Percentiles rank a stretch among this genome's conserved stretches.
These are phyloP conservation scores for Salvia miltiorrhiza DNA, from an alignment of 257 asterid species.

Conservation along the genomic window DNA sequence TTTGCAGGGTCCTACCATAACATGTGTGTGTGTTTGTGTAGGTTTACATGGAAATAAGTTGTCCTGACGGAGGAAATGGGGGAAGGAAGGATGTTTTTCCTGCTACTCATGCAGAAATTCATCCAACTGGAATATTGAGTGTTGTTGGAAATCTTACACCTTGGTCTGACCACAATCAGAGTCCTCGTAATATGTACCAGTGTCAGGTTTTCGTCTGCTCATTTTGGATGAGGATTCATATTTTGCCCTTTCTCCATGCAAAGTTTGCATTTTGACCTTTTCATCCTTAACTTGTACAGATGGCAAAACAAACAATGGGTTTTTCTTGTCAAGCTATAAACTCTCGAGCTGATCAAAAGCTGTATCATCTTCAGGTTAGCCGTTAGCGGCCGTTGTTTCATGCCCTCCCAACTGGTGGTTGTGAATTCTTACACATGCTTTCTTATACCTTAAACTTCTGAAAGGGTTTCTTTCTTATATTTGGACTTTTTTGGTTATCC, in stretches of 20 bases:
- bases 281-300: conserved; percentile 48
- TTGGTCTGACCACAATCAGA: conserved; percentile 99
- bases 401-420: neutral
- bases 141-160: conserved; percentile 96
- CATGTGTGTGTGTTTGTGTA: conserved; percentile 23
- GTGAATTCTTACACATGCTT: neutral
- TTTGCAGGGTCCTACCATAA: conserved; percentile 20
- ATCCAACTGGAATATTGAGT: conserved; percentile 91
- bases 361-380: conserved; percentile 96
- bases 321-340: conserved; percentile 77
- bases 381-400: conserved; percentile 3
- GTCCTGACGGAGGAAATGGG: conserved; percentile 95
- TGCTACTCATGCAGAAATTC: conserved; percentile 94
- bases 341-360: conserved; percentile 94
- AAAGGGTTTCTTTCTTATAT: neutral
- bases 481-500: neutral
- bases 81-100: conserved; percentile 75
- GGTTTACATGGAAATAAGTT: conserved; percentile 97
- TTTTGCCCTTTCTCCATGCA: neutral
- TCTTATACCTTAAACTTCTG: conserved; percentile 3
- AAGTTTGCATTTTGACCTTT: conserved; percentile 22
- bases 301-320: conserved; percentile 99
- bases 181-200: conserved; percentile 99
- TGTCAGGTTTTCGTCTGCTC: conserved; percentile 66
- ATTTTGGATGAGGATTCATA: conserved; percentile 12